These are phyloP conservation scores for Rhodotorula graminis DNA, from an alignment of 768 basidiomycete genomes.

Conservation along the genomic window DNA sequence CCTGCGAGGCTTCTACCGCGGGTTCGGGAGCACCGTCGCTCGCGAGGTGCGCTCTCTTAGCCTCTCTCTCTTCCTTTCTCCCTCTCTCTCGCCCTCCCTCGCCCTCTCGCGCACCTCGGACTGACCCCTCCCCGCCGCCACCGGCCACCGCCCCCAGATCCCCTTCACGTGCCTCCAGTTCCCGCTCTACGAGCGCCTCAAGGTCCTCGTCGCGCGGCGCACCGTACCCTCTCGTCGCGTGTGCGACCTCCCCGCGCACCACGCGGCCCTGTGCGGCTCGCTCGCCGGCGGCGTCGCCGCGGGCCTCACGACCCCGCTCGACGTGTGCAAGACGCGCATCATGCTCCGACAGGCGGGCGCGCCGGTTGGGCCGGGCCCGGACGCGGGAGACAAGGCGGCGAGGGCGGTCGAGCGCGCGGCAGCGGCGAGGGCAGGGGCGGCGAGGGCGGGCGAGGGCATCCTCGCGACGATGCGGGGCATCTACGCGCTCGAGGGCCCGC, in stretches of 20 bases:
- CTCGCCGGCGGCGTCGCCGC: slow-evolving; percentile 87
- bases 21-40: slow-evolving; percentile 73
- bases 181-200: slow-evolving; percentile 86
- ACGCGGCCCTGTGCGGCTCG: slow-evolving; percentile 75
- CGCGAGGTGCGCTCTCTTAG: slow-evolving; percentile 54
- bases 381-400: too few relatives aligned
- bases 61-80: not conserved
- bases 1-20: slow-evolving; percentile 74
- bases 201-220: slow-evolving; percentile 57
- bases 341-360: slow-evolving; percentile 60
- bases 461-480: slow-evolving; percentile 61
- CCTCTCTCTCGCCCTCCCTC: not conserved
- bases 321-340: slow-evolving; percentile 92
- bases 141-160: slow-evolving; percentile 56
- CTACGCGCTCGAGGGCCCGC: slow-evolving; percentile 63
- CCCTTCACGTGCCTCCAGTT: slow-evolving; percentile 96
- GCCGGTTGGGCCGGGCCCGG: not conserved
- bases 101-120: too few relatives aligned
- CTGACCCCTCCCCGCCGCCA: not conserved
- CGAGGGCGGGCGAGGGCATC: not conserved
- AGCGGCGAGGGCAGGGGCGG: too few relatives aligned
- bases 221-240: slow-evolving; percentile 48
- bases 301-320: slow-evolving; percentile 84
- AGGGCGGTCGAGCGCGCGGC: too few relatives aligned
- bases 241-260: slow-evolving; percentile 51